Evolutionary conservation across 2,329 filamentous ascomycete genomes (phyloP), one percentile per base, ranked within the genome.

Genomic region (Fusarium sororula): DNA sequence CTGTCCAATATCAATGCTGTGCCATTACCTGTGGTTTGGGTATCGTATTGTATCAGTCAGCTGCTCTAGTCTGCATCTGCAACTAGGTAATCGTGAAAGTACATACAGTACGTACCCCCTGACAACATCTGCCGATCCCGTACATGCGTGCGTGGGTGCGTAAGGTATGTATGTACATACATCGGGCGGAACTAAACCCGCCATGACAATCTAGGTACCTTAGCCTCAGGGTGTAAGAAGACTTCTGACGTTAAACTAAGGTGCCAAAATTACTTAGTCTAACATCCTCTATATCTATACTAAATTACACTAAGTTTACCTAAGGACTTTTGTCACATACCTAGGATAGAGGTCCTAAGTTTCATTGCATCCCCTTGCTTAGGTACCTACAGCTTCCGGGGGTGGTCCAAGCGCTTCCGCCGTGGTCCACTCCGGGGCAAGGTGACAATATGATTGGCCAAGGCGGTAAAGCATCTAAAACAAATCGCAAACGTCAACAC

Each of bases 401-500:
- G 48, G 22, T 72, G 73, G 70, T 42, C 68, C 70, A 58, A 65
- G 73, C 73, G 72, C 48, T 54, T 69, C 28, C 58, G 55, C 35
- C 41, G 38, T 30, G 38, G 39, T 53, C 73, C 70, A 62, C 61
- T 48, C 45, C 44, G 58, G 53, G 26, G 39, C 51, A 44, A 61
- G 56, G n/a, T 17, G 41, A 24, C 28, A 32, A 17, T 64, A 24
- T 57, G 22, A 75, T 75, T 75, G 72, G 73, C 24, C 48, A 28
- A 55, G 42, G 6, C 6, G 24, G 9, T 9, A 58, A 45, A 50
- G 41, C 41, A 61, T 51, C 56, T 47, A 48, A 32, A 62, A 41
- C 70, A 71, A 70, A 64, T 66, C 67, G 44, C 53, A 54, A 70
- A 70, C 66, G 58, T 68, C 69, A 71, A 74, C 41, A 69, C 62